phyloP scores from a whole-genome alignment of 108 stramenopile species.

The Skeletonema menzelii region DNA sequence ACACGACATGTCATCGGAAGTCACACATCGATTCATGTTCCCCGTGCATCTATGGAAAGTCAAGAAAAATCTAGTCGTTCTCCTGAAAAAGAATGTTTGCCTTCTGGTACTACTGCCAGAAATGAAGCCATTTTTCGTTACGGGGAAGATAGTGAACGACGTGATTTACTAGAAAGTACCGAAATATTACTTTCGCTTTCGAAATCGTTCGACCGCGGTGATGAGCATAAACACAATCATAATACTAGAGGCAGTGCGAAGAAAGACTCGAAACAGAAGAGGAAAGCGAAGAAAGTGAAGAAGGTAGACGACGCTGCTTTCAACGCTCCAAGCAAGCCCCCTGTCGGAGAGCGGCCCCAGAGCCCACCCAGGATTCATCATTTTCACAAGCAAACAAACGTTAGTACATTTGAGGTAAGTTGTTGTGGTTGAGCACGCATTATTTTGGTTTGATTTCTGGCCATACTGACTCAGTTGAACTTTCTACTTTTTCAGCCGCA shows the following conservation, averaged over 20 bases:
- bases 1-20: conserved; percentile 49
- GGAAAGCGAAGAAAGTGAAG: not conserved
- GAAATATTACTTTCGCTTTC: conserved; percentile 38
- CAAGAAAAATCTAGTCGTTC: not conserved
- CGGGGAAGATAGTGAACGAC: conserved; percentile 6
- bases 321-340: not conserved
- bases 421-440: not conserved
- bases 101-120: conserved; percentile 40
- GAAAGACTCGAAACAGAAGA: not conserved
- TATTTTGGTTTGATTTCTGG: conserved; percentile 3
- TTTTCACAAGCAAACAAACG: conserved; percentile 35
- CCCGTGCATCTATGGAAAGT: conserved; percentile 37
- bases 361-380: conserved; percentile 48
- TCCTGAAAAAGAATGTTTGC: conserved; percentile 10
- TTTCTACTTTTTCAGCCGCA: conserved; percentile 42
- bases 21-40: conserved; percentile 75
- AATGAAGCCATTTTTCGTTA: conserved; percentile 23
- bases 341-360: conserved; percentile 18
- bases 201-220: conserved; percentile 37
- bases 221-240: not conserved
- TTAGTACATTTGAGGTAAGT: conserved; percentile 37
- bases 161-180: conserved; percentile 5
- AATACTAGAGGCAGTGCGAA: not conserved
- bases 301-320: not conserved
- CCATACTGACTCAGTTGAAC: not conserved